Base-by-base conservation (phyloP, 2,329 filamentous ascomycete species). In the Sclerotinia borealis region DNA sequence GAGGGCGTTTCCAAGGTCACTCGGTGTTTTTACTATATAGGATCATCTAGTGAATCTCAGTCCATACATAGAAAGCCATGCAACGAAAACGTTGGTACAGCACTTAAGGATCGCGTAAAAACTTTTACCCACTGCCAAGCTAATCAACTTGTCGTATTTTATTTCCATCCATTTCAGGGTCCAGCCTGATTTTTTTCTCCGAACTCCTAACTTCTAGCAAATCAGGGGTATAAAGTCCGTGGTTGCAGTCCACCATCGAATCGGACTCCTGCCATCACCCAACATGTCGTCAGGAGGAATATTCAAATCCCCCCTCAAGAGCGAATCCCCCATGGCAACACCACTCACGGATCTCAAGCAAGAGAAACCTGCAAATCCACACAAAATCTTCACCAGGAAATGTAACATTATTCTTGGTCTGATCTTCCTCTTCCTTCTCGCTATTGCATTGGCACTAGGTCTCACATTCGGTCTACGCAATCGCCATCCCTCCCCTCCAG, bases 351-450 rank as follows among this genome's bases (percentile, higher is more conserved):
- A 50, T 41, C 5, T 47, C 25, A 60, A 50, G 25, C 27, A 17
- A 11, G 22, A 39, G 43, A 60, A 60, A 34, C 25, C 45, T 41
- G 25, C 17, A 25, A 41, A 60, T 29, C 50, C 41, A 36, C 60
- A 62, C 50, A 62, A 62, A 27, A 62, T 62, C 31, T 62, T 62
- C 50, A 62, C 60, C 17, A 56, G 50, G n/a, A 62, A 62, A 62
- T 62, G 60, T 19, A 62, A 58, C 41, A 62, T 62, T n/a, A 62
- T 62, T 31, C 50, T 62, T n/a, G 60, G 19, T 29, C n/a, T 58
- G 6, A 48, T 62, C 9, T 43, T 51, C n/a, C 43, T 63, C 61
- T 59, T 63, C 17, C 13, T 63, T 5, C 45, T 63, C 27, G 61
- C 34, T 2, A 63, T 51, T 9, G 54, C n/a, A 27, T 59, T 63